Evolutionary conservation across 495 filamentous ascomycete genomes (phyloP).

Genomic region (Neurospora discreta): DNA sequence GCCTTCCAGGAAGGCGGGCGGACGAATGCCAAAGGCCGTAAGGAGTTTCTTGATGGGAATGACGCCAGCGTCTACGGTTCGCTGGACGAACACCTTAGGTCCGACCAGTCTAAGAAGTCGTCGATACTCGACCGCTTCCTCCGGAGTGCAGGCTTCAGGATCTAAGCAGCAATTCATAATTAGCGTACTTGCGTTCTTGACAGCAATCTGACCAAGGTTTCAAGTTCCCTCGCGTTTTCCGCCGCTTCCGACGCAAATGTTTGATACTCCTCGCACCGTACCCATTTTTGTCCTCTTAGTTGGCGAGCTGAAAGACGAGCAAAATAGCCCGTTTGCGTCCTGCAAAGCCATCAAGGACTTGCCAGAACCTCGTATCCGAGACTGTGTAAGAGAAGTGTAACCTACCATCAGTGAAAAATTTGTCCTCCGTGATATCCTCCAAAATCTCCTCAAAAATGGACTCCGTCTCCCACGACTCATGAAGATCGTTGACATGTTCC

Average conservation of each 20-base stretch:
- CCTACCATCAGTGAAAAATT: conserved; percentile 46
- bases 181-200: not conserved
- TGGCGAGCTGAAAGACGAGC: not conserved
- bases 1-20: conserved; percentile 66
- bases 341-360: not conserved
- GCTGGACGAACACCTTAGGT: conserved; percentile 60
- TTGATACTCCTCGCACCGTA: not conserved
- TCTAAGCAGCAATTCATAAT: conserved; percentile 5
- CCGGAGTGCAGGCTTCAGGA: conserved; percentile 56
- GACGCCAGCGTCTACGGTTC: conserved; percentile 54
- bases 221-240: conserved; percentile 6
- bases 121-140: conserved; percentile 59
- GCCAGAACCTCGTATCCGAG: not conserved
- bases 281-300: not conserved
- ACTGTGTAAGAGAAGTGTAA: not conserved
- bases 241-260: not conserved
- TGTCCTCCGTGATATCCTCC: conserved; percentile 50
- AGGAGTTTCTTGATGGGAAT: conserved; percentile 75
- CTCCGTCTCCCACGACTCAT: conserved; percentile 51
- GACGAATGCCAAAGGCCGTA: conserved; percentile 80
- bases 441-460: conserved; percentile 61
- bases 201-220: not conserved
- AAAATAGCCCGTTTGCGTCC: not conserved
- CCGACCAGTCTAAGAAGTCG: conserved; percentile 64
- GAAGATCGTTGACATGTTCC: conserved; percentile 49